These are phyloP conservation scores for Pyrenophora seminiperda DNA, from an alignment of 2,329 filamentous ascomycete species.

Conservation along the genomic window DNA sequence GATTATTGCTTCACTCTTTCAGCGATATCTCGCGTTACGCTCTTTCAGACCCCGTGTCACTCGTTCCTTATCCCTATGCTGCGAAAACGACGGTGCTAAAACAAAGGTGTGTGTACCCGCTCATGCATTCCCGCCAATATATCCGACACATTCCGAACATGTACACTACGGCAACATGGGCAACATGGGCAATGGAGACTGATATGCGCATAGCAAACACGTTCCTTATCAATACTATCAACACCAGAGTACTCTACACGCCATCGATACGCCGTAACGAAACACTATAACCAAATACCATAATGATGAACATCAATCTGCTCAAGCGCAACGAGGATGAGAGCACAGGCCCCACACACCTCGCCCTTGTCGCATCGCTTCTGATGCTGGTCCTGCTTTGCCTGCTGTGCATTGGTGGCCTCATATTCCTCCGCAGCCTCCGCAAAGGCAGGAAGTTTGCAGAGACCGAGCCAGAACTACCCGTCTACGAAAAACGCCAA, in stretches of 20 bases:
- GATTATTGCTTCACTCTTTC: slow-evolving; percentile 67
- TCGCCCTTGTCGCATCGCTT: slow-evolving; percentile 79
- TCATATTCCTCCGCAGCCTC: slow-evolving; percentile 75
- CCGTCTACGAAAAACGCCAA: slow-evolving; percentile 67
- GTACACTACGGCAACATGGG: slow-evolving; percentile 9
- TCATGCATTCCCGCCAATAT: slow-evolving; percentile 16
- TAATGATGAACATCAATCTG: slow-evolving; percentile 54
- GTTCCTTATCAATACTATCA: slow-evolving; percentile 32
- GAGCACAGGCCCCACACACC: slow-evolving; percentile 64
- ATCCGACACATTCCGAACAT: slow-evolving; percentile 22
- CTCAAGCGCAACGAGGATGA: slow-evolving; percentile 56
- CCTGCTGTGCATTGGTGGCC: slow-evolving; percentile 68
- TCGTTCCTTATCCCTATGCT: slow-evolving; percentile 25
- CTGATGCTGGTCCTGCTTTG: slow-evolving; percentile 77
- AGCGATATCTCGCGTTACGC: slow-evolving; percentile 58
- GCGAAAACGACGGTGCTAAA: slow-evolving; percentile 20
- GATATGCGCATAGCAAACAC: slow-evolving; percentile 33
- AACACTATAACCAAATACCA: slow-evolving; percentile 19
- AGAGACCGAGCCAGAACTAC: slow-evolving; percentile 60
- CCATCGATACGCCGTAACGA: slow-evolving; percentile 31
- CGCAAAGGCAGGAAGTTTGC: slow-evolving; percentile 55
- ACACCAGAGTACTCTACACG: slow-evolving; percentile 23
- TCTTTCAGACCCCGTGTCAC: slow-evolving; percentile 42
- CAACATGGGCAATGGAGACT: slow-evolving; percentile 19
- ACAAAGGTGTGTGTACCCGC: slow-evolving; percentile 38